These are phyloP conservation scores for Trametes versicolor DNA, from an alignment of 1,284 basidiomycete genomes.

Conservation along the genomic window DNA sequence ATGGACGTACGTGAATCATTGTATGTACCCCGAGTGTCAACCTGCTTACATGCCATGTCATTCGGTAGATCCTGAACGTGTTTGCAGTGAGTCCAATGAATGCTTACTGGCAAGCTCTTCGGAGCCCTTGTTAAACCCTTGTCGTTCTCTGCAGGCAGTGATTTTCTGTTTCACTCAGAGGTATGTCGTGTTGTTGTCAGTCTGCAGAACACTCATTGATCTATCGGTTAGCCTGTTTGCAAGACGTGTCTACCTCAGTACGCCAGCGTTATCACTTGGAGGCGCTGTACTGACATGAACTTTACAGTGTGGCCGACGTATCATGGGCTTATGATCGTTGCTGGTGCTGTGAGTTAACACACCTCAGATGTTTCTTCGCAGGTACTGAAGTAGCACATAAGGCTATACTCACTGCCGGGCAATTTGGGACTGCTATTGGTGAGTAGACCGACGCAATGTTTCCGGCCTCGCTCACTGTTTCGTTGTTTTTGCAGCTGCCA, in stretches of 20 bases:
- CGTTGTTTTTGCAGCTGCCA: constrained; percentile 1
- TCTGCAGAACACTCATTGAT: background rate
- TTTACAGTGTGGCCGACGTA: constrained; percentile 7
- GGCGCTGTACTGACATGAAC: background rate
- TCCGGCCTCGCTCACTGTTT: background rate
- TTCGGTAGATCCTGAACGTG: constrained; percentile 14
- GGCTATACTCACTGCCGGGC: constrained; percentile 17
- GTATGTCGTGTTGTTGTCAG: background rate
- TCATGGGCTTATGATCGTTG: constrained; percentile 4
- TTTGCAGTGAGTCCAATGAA: constrained; percentile 11
- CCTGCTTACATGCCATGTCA: background rate
- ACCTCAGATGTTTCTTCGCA: background rate
- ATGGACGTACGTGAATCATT: constrained; percentile 10
- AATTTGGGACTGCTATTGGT: constrained; percentile 12
- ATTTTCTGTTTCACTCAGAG: constrained; percentile 22
- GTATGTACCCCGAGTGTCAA: background rate
- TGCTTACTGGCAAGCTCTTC: background rate
- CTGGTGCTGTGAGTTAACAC: constrained; percentile 7
- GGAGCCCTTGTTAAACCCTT: background rate
- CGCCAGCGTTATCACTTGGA: background rate
- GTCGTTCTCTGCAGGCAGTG: constrained; percentile 1
- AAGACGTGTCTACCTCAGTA: constrained; percentile 8
- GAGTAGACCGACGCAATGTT: background rate
- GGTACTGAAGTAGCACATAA: background rate
- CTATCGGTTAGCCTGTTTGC: constrained; percentile 1